phyloP scores from a whole-genome alignment of 306 rosid species.

The Ziziphus jujuba region DNA sequence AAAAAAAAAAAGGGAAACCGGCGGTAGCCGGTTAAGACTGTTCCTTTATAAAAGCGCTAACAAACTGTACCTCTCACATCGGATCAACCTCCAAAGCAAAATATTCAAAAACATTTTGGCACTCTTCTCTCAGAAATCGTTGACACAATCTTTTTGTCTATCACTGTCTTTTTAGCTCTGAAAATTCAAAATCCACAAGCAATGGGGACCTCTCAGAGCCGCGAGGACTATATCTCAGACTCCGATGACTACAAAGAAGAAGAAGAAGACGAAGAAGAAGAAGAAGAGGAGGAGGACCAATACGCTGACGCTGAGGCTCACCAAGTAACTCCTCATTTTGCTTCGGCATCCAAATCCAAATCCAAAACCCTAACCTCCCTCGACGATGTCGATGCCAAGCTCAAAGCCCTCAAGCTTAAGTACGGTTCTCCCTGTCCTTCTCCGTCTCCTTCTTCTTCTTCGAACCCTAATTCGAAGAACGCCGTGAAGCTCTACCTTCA shows the following conservation, averaged over 20 bases:
- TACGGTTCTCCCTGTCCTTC: conserved; percentile 39
- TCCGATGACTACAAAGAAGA: conserved; percentile 51
- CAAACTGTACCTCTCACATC: background rate
- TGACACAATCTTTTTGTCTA: background rate
- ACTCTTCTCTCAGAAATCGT: background rate
- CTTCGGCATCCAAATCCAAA: conserved; percentile 28
- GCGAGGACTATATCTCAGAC: conserved; percentile 68
- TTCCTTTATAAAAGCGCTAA: conserved; percentile 1
- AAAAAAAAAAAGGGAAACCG: background rate
- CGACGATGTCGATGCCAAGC: conserved; percentile 70
- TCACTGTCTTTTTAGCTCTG: background rate
- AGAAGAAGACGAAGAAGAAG: conserved; percentile 41
- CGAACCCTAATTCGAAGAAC: conserved; percentile 40
- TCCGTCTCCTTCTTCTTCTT: conserved; percentile 32
- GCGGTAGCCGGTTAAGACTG: conserved; percentile 13
- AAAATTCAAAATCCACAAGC: background rate
- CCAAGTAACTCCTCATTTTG: conserved; percentile 12
- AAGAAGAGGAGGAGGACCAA: conserved; percentile 29
- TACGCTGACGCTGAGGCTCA: conserved; percentile 37
- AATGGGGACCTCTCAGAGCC: conserved; percentile 88
- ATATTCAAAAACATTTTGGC: background rate
- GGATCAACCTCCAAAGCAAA: background rate
- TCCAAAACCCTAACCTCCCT: conserved; percentile 18
- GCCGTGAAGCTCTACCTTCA: conserved; percentile 87
- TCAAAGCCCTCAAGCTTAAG: conserved; percentile 71